Base-by-base conservation (phyloP, 2,329 filamentous ascomycete genomes). In the Onygena corvina region DNA sequence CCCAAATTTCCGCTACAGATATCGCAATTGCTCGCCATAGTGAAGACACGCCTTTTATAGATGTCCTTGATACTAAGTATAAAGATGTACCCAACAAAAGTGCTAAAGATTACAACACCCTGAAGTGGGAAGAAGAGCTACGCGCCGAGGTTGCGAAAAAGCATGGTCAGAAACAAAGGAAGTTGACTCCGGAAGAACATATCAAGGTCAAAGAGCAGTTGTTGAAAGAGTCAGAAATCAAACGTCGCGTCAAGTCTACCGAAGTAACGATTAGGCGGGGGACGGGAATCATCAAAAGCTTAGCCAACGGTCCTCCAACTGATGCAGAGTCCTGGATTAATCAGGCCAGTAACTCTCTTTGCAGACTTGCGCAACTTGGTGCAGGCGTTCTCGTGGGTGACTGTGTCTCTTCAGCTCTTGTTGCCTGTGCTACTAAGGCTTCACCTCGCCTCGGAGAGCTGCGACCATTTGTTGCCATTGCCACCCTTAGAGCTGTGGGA, bases 111-210 rank as follows among this genome's bases (percentile, higher is more conserved):
- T 94, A 95, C 59, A 87, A 98, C 58, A 93, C 87, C 1, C 68
- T 95, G 34, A 95, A 94, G 66, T 98, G 93, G 92, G 92, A 98
- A 66, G 84, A 90, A 63, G 92, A 98, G 55, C 74, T 98, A 5
- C 77, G 89, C 50, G 76, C 80, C 33, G 87, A 95, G 59, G 69
- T 98, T 34, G 88, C 89, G n/a, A 76, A 86, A 62, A 98, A 96
- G 72, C 94, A 90, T 65, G 90, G 90, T 1, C 65, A 69, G 40
- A 79, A 85, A 52, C 80, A 87, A 58, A 90, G 88, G 70, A 98
- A 95, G 67, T 78, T 96, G 7, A 92, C 86, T 0, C 69, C 86
- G 0, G 92, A 96, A 30, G 90, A 98, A 60, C 83, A 83, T 56
- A 78, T 83, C 25, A 96, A 94, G 66, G 85, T 96, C 50, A 90